Conservation (phyloP, 257 asterid species). For the Knoxia roxburghii region DNA sequence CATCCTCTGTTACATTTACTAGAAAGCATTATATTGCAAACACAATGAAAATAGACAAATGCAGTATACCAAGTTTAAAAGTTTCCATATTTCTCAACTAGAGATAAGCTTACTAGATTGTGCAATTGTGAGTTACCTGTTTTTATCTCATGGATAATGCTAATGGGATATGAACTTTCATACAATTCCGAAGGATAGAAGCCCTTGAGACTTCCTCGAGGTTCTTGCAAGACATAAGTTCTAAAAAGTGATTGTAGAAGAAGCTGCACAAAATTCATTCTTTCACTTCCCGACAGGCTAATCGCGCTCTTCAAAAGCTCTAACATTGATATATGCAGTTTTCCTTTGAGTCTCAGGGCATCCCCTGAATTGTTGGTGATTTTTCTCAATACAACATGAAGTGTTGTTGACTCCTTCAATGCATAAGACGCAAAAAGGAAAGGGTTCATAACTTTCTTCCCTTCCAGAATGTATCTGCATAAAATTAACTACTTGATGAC, state of each 20-base stretch:
- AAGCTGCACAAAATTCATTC: constrained; percentile 18
- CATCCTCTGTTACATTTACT: constrained; percentile 34
- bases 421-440: constrained; percentile 30
- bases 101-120: not conserved
- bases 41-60: too few species aligned
- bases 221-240: constrained; percentile 43
- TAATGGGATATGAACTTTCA: constrained; percentile 28
- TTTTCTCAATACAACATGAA: constrained; percentile 36
- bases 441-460: constrained; percentile 53
- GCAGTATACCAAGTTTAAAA: too few species aligned
- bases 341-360: constrained; percentile 26
- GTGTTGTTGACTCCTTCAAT: constrained; percentile 50
- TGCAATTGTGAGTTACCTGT: constrained; percentile 26
- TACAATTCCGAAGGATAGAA: constrained; percentile 16
- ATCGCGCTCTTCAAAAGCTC: constrained; percentile 33
- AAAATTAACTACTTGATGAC: not conserved
- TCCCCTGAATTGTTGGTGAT: constrained; percentile 18
- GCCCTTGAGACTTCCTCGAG: constrained; percentile 21
- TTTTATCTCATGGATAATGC: constrained; percentile 31
- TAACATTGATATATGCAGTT: constrained; percentile 37
- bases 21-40: too few species aligned
- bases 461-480: constrained; percentile 51
- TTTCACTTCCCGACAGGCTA: constrained; percentile 30
- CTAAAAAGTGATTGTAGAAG: constrained; percentile 32
- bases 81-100: too few species aligned